These are phyloP conservation scores for Umbellularia californica DNA, from an alignment of 164 flowering plant genomes.

Conservation along the genomic window DNA sequence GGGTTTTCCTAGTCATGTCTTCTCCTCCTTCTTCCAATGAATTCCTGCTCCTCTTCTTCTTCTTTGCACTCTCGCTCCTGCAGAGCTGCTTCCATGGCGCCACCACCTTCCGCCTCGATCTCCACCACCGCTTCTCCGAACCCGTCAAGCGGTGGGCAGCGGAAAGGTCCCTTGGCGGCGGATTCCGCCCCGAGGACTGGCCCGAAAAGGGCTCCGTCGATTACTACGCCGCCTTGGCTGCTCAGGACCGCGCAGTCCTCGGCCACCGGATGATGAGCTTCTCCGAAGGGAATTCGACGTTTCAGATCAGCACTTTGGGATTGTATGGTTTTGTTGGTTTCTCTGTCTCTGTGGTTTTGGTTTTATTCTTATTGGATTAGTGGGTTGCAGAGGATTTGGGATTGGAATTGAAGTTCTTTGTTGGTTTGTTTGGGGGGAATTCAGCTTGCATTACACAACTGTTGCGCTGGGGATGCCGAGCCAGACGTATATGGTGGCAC, in stretches of 20 bases:
- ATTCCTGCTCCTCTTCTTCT: not conserved
- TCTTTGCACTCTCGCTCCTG: not conserved
- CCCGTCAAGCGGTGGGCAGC: slow-evolving; percentile 48
- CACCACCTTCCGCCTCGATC: slow-evolving; percentile 47
- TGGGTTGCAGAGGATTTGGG: not conserved
- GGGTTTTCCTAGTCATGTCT: not conserved
- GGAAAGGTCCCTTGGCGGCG: not conserved
- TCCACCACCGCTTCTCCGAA: slow-evolving; percentile 78
- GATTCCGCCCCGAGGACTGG: slow-evolving; percentile 28
- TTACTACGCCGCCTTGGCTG: slow-evolving; percentile 50
- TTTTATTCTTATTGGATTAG: not conserved
- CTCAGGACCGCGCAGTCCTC: slow-evolving; percentile 41
- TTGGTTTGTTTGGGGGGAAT: slow-evolving; percentile 10
- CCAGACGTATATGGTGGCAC: slow-evolving; percentile 65
- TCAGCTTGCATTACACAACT: slow-evolving; percentile 77
- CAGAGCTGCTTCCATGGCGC: not conserved
- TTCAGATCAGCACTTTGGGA: slow-evolving; percentile 38
- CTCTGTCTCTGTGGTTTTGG: not conserved
- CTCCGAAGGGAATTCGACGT: slow-evolving; percentile 48
- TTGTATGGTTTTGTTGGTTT: slow-evolving; percentile 34
- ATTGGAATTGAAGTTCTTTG: not conserved
- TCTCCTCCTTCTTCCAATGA: not conserved
- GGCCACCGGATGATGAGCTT: slow-evolving; percentile 57
- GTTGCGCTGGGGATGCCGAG: slow-evolving; percentile 82
- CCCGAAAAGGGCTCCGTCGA: slow-evolving; percentile 48